Conservation (phyloP, 1,284 basidiomycete genomes). For the Singerocomus inundabilis region DNA sequence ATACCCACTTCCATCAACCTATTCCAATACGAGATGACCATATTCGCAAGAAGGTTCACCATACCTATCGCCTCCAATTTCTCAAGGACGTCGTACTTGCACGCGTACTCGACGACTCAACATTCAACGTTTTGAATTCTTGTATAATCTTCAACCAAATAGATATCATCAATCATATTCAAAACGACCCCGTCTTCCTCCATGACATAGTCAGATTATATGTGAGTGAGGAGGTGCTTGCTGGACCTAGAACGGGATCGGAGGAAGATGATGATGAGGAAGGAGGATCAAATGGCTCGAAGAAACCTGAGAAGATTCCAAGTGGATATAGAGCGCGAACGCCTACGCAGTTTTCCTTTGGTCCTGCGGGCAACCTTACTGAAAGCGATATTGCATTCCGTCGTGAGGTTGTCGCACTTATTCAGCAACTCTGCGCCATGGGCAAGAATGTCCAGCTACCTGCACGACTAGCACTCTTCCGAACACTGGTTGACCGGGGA, state of each 20-base stretch:
- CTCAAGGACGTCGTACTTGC: slow-evolving; percentile 98
- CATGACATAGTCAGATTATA: slow-evolving; percentile 79
- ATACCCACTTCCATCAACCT: slow-evolving; percentile 83
- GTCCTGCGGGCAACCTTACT: slow-evolving; percentile 49
- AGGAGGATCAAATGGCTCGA: slow-evolving; percentile 23
- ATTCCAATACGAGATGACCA: slow-evolving; percentile 72
- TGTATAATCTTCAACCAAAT: slow-evolving; percentile 99
- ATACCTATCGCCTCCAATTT: slow-evolving; percentile 95
- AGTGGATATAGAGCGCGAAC: slow-evolving; percentile 27
- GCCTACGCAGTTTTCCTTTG: slow-evolving; percentile 45
- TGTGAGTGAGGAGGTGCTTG: slow-evolving; percentile 62
- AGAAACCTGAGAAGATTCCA: slow-evolving; percentile 29
- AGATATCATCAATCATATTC: slow-evolving; percentile 92
- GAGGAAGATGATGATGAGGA: slow-evolving; percentile 32
- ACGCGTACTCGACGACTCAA: slow-evolving; percentile 91
- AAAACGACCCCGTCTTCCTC: slow-evolving; percentile 75
- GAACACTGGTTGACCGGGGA: slow-evolving; percentile 85
- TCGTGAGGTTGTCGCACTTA: slow-evolving; percentile 77
- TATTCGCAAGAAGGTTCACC: slow-evolving; percentile 88
- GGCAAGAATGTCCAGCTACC: slow-evolving; percentile 95
- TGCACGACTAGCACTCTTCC: slow-evolving; percentile 85
- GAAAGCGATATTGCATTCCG: slow-evolving; percentile 53
- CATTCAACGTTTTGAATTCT: slow-evolving; percentile 95
- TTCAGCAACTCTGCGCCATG: slow-evolving; percentile 94
- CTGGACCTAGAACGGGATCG: slow-evolving; percentile 32